A percentile compares a stretch with the other conserved stretches of the same genome.
phyloP scores from a whole-genome alignment of 2,329 filamentous ascomycete genomes.

The Cladorrhinum sp. region DNA sequence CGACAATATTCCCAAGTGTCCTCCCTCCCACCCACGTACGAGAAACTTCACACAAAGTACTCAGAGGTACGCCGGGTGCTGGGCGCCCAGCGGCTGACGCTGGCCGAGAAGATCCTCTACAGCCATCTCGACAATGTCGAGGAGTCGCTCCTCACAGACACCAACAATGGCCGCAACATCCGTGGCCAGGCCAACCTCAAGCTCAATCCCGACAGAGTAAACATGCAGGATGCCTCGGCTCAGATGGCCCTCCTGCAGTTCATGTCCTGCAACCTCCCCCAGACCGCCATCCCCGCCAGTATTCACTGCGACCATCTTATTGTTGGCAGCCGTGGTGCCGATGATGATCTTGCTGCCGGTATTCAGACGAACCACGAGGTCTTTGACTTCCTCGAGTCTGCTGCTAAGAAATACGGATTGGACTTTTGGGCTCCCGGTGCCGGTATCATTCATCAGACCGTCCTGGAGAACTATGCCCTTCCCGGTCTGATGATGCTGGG shows the following conservation, averaged over 20 bases:
- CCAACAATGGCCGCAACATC: conserved; percentile 78
- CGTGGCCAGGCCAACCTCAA: conserved; percentile 89
- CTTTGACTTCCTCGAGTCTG: conserved; percentile 94
- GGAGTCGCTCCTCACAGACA: conserved; percentile 79
- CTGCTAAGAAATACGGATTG: conserved; percentile 85
- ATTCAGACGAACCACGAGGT: conserved; percentile 94
- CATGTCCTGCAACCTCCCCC: conserved; percentile 90
- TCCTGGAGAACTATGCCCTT: conserved; percentile 96
- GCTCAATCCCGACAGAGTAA: conserved; percentile 94
- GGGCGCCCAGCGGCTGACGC: conserved; percentile 66
- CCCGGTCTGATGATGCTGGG: conserved; percentile 98
- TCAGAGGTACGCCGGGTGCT: conserved; percentile 72
- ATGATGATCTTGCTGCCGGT: conserved; percentile 77
- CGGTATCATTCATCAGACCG: conserved; percentile 95
- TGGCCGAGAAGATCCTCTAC: conserved; percentile 98
- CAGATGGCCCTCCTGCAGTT: conserved; percentile 99
- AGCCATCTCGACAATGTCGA: conserved; percentile 88
- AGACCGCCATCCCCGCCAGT: conserved; percentile 89
- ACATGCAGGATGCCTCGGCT: conserved; percentile 98
- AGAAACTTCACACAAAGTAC: conserved; percentile 75
- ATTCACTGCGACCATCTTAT: conserved; percentile 99
- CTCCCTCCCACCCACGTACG: conserved; percentile 67
- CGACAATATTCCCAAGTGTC: conserved; percentile 30
- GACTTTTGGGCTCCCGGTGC: conserved; percentile 95
- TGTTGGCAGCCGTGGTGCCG: conserved; percentile 86